A percentile compares a stretch with the other conserved stretches of the same genome.
Conservation (phyloP, 805 yeast species). For the Saccharomycopsis malanga region DNA sequence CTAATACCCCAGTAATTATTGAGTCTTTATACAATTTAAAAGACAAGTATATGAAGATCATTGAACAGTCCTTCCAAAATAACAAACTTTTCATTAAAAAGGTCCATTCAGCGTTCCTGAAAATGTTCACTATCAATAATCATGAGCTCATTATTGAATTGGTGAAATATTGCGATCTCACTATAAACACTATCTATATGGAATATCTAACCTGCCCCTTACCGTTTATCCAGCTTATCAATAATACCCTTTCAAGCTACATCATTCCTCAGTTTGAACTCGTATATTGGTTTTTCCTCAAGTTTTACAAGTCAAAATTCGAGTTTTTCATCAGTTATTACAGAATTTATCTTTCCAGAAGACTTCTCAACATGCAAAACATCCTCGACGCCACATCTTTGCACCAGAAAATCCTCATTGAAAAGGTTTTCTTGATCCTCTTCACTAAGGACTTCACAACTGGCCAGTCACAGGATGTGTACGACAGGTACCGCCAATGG, state of each 20-base stretch:
- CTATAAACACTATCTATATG: background rate
- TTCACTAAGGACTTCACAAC: constrained; percentile 3
- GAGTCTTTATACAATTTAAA: background rate
- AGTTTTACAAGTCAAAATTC: background rate
- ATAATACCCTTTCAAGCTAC: background rate
- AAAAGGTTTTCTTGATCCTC: constrained; percentile 4
- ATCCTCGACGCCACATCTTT: background rate
- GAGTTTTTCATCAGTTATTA: constrained; percentile 13
- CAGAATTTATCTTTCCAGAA: constrained; percentile 10
- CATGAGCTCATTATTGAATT: constrained; percentile 15
- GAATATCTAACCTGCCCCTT: background rate
- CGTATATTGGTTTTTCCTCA: constrained; percentile 12
- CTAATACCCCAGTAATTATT: background rate
- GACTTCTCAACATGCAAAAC: constrained; percentile 5
- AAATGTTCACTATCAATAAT: constrained; percentile 8
- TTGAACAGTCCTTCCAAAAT: background rate
- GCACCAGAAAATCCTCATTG: constrained; percentile 3
- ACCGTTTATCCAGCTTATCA: background rate
- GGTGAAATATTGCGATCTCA: constrained; percentile 14
- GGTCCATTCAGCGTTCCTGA: background rate
- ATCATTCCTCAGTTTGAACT: background rate
- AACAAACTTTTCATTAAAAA: background rate
- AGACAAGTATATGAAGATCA: background rate
- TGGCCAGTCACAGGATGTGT: background rate
- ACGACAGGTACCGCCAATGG: no score